Percentiles rank a stretch among this genome's conserved stretches.
phyloP scores from a whole-genome alignment of 805 yeast genomes.

The Candida coleopterorum region DNA sequence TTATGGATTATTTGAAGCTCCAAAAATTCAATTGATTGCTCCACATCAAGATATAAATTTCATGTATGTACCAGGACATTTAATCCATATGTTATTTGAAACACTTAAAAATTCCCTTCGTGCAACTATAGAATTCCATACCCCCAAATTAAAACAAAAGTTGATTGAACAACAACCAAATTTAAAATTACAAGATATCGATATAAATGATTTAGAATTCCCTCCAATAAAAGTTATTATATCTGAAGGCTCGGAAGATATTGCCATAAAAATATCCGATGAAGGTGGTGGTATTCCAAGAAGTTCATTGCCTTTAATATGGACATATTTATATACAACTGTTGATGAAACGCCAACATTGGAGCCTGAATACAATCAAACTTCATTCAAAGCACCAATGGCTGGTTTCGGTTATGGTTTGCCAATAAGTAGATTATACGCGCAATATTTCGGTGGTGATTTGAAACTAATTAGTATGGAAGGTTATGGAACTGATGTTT shows the following conservation, averaged over 20 bases:
- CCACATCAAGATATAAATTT: constrained; percentile 67
- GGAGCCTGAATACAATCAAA: constrained; percentile 53
- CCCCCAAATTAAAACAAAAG: constrained; percentile 42
- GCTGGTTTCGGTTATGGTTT: constrained; percentile 93
- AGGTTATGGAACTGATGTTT: constrained; percentile 92
- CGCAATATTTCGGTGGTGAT: constrained; percentile 89
- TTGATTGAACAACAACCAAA: constrained; percentile 40
- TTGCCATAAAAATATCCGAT: constrained; percentile 84
- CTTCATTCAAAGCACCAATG: constrained; percentile 82
- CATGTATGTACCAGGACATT: constrained; percentile 91
- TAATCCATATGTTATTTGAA: constrained; percentile 87
- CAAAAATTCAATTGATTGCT: constrained; percentile 73
- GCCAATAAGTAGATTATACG: constrained; percentile 80
- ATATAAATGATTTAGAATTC: constrained; percentile 60
- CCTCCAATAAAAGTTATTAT: constrained; percentile 86
- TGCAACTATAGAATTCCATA: constrained; percentile 82
- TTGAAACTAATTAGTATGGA: constrained; percentile 85
- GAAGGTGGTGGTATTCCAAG: constrained; percentile 94
- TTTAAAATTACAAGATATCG: constrained; percentile 30
- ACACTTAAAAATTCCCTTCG: constrained; percentile 80
- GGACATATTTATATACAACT: constrained; percentile 90
- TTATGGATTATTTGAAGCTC: constrained; percentile 83
- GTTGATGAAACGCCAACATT: constrained; percentile 67
- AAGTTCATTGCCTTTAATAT: constrained; percentile 74
- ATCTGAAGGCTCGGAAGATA: constrained; percentile 85